Evolutionary conservation across 805 yeast species (phyloP).

Genomic region (Saccharomycopsis lassenensis): DNA sequence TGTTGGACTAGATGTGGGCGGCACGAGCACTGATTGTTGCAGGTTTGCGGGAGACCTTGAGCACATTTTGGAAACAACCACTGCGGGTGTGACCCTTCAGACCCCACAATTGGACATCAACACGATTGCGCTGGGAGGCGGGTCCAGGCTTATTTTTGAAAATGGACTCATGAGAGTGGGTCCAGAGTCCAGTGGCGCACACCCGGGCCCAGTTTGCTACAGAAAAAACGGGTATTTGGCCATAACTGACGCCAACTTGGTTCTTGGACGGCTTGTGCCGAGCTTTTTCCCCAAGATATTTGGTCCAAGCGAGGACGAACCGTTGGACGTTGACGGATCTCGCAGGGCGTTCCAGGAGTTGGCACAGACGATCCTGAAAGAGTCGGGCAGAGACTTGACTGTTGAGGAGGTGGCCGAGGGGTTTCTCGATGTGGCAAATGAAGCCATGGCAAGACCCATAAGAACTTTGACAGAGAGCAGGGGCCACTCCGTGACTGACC

Average conservation of each 20-base stretch:
- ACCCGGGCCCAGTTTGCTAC: constrained; percentile 86
- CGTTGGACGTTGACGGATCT: constrained; percentile 49
- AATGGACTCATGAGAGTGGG: constrained; percentile 74
- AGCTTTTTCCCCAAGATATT: constrained; percentile 72
- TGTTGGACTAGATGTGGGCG: constrained; percentile 86
- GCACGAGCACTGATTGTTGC: constrained; percentile 80
- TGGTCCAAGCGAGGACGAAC: constrained; percentile 69
- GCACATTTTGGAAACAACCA: constrained; percentile 72
- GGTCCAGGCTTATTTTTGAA: constrained; percentile 54
- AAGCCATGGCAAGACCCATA: constrained; percentile 85
- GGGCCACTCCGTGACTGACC: constrained; percentile 57
- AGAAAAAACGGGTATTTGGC: constrained; percentile 78
- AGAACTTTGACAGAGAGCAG: constrained; percentile 77
- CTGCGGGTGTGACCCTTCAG: constrained; percentile 76
- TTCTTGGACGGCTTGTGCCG: constrained; percentile 61
- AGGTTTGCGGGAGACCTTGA: constrained; percentile 63
- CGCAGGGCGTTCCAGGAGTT: constrained; percentile 39
- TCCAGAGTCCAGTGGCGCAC: constrained; percentile 79
- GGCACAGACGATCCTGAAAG: constrained; percentile 43
- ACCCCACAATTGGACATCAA: constrained; percentile 77
- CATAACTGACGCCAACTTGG: constrained; percentile 74
- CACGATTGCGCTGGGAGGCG: constrained; percentile 83
- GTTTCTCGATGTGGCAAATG: constrained; percentile 73
- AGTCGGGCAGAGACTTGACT: constrained; percentile 30
- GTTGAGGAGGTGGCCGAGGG: constrained; percentile 71